Base-by-base conservation (phyloP, 345 rosid species). In the Melaleuca alternifolia region DNA sequence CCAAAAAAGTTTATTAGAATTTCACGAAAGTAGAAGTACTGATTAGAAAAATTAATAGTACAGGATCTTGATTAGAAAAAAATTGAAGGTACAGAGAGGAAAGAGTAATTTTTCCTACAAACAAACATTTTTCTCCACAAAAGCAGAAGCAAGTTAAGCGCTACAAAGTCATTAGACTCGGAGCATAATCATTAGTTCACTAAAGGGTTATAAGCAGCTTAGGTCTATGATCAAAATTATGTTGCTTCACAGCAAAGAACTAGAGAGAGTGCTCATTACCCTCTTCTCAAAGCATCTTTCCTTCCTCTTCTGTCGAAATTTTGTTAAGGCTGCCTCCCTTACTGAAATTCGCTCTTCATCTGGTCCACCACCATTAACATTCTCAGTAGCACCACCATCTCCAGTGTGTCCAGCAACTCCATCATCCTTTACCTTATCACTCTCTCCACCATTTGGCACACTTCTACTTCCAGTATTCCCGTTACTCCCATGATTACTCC, bases 251-350 rank as follows among this genome's bases (percentile, higher is more conserved):
- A 83, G 44, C 26, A 37, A 83, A 48, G 44, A 21, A 83, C 23
- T 53, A 41, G 50, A 83, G 10, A 82, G 84, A 83, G 44, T 46
- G 84, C 56, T 18, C 54, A 51, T 88, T 94, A 95, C 97, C 96
- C 89, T 91, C 88, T 95, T 95, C 84, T 93, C 94, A 84, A 93
- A 96, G 90, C 97, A 94, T 90, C 96, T 87, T 84, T 96, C 97
- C 90, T 94, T 96, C 54, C 98, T 94, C 90, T 96, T 95, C 89
- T 91, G 93, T 3, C 95, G 93, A 88, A 96, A 96, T 88, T 95
- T 95, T 85, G 86, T 86, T 84, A 94, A 89, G 84, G 95, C 96
- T 82, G 96, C 95, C 84, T 92, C 95, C 87, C 97, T 92, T 54
- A 87, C 92, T 50, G 95, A 89, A 23, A 86, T 86, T 26, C 92